Conservation (phyloP, 257 asterid species). For the Ehretia macrophylla region DNA sequence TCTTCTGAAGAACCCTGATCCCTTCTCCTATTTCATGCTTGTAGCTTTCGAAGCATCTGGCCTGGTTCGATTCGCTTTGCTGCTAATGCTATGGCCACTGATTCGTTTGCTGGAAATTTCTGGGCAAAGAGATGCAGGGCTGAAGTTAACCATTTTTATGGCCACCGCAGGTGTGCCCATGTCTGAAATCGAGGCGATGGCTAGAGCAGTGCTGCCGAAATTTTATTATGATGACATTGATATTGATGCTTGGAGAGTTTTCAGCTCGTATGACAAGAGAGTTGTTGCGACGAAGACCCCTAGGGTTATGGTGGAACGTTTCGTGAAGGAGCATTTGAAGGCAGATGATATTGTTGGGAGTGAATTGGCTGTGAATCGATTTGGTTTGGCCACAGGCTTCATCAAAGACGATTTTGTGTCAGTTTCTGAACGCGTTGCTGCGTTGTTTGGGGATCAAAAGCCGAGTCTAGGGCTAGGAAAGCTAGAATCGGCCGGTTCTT, state of each 20-base stretch:
- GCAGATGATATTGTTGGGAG: constrained; percentile 62
- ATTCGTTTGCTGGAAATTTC: constrained; percentile 41
- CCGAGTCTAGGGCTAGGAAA: constrained; percentile 61
- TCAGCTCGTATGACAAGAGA: constrained; percentile 38
- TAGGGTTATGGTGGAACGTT: constrained; percentile 73
- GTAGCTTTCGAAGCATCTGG: constrained; percentile 89
- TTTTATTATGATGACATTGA: constrained; percentile 63
- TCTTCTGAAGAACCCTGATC: constrained; percentile 52
- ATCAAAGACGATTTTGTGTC: constrained; percentile 31
- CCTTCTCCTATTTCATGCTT: constrained; percentile 79
- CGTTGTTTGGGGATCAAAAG: constrained; percentile 28
- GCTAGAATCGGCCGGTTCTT: constrained; percentile 17
- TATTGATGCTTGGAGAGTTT: constrained; percentile 59
- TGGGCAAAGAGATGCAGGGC: constrained; percentile 48
- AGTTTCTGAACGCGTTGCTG: constrained; percentile 25
- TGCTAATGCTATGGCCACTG: constrained; percentile 57
- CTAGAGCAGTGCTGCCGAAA: constrained; percentile 80
- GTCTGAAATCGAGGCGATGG: constrained; percentile 55
- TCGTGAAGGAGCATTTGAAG: constrained; percentile 64
- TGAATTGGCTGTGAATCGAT: constrained; percentile 47
- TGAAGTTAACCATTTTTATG: constrained; percentile 54
- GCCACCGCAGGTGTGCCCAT: constrained; percentile 54
- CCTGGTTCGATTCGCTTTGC: constrained; percentile 50
- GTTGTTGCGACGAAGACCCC: constrained; percentile 74
- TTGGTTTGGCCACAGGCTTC: constrained; percentile 65